Conservation (phyloP, 2,329 filamentous ascomycete genomes). For the Colletotrichum tabaci region DNA sequence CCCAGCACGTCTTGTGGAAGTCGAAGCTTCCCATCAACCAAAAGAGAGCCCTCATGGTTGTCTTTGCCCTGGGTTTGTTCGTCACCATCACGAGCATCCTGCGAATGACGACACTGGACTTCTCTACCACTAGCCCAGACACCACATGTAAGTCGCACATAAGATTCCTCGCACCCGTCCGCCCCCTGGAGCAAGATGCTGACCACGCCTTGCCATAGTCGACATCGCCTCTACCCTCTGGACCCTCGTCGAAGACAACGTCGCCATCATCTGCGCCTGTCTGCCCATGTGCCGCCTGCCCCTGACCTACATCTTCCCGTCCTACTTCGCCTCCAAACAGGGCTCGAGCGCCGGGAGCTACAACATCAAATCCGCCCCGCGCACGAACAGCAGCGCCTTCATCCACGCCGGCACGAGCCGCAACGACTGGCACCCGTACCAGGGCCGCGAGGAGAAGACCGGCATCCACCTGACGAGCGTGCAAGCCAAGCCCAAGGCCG, state of each 20-base stretch:
- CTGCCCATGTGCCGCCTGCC: slow-evolving; percentile 53
- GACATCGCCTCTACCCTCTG: slow-evolving; percentile 46
- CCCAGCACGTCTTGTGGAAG: slow-evolving; percentile 60
- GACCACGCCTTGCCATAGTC: slow-evolving; percentile 46
- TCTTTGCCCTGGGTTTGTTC: slow-evolving; percentile 60
- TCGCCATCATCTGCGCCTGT: slow-evolving; percentile 47
- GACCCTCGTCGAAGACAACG: slow-evolving; percentile 46
- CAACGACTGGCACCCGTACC: slow-evolving; percentile 52
- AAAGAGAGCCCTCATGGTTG: slow-evolving; percentile 58
- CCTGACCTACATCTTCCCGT: slow-evolving; percentile 55
- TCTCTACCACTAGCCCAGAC: slow-evolving; percentile 56
- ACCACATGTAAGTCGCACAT: slow-evolving; percentile 50
- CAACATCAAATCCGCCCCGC: slow-evolving; percentile 28
- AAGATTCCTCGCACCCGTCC: background rate
- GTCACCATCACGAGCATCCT: slow-evolving; percentile 60
- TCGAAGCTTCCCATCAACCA: slow-evolving; percentile 59
- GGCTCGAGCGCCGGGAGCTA: slow-evolving; percentile 33
- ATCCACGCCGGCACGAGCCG: slow-evolving; percentile 45
- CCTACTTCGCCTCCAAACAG: slow-evolving; percentile 47
- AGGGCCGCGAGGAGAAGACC: slow-evolving; percentile 49
- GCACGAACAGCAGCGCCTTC: slow-evolving; percentile 27
- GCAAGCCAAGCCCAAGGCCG: slow-evolving; percentile 38
- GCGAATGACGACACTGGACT: slow-evolving; percentile 57
- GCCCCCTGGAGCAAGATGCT: background rate
- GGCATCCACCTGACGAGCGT: slow-evolving; percentile 48